Evolutionary conservation across 495 filamentous ascomycete species (phyloP).

Genomic region (Aspergillus biplanus): DNA sequence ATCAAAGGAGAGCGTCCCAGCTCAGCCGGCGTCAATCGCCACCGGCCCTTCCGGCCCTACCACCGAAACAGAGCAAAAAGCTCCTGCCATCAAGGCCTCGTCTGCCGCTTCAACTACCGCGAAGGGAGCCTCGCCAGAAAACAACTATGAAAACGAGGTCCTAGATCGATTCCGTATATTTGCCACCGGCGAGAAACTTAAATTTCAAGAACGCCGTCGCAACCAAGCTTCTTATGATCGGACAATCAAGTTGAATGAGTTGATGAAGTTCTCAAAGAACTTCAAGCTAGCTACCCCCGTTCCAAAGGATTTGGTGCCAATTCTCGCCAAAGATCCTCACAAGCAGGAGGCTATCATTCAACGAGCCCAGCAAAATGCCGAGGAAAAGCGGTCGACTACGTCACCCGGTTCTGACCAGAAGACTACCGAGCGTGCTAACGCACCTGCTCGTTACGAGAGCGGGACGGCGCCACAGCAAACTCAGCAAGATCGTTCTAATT

Average conservation of each 20-base stretch:
- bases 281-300: conserved; percentile 95
- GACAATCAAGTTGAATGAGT: conserved; percentile 85
- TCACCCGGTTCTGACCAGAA: conserved; percentile 45
- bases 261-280: conserved; percentile 90
- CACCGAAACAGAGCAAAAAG: conserved; percentile 46
- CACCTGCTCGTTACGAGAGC: conserved; percentile 35
- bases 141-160: conserved; percentile 77
- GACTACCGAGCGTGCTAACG: conserved; percentile 32
- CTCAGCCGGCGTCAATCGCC: conserved; percentile 32
- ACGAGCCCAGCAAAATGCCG: conserved; percentile 70
- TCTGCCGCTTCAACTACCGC: conserved; percentile 32
- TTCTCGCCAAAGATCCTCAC: conserved; percentile 89
- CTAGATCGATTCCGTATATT: conserved; percentile 82
- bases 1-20: conserved; percentile 38
- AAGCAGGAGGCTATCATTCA: conserved; percentile 94
- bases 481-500: conserved; percentile 50
- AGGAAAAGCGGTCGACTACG: conserved; percentile 55
- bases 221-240: conserved; percentile 72
- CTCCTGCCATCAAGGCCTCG: conserved; percentile 27
- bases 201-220: conserved; percentile 71
- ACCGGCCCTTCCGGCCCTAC: conserved; percentile 6
- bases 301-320: conserved; percentile 87
- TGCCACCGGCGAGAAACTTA: conserved; percentile 73
- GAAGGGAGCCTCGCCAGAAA: conserved; percentile 62
- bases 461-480: conserved; percentile 38